These are phyloP conservation scores for Solanum paucissectum DNA, from an alignment of 257 asterid species.

Conservation along the genomic window DNA sequence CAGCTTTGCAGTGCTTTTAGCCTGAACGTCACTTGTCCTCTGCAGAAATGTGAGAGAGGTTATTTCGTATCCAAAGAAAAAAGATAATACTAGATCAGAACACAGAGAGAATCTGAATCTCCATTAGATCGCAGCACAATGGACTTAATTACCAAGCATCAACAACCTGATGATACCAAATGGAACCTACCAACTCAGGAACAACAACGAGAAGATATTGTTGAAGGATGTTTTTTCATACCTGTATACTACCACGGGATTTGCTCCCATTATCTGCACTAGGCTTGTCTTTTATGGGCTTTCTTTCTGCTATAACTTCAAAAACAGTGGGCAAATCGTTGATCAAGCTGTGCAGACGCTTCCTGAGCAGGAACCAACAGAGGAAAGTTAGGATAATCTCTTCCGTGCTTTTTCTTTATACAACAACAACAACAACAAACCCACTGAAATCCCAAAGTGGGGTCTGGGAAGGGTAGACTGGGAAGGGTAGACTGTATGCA, in stretches of 20 bases:
- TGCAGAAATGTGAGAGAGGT: slow-evolving; percentile 10
- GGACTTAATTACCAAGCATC: background rate
- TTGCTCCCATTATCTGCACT: slow-evolving; percentile 80
- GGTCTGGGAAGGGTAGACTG: background rate
- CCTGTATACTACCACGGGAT: slow-evolving; percentile 80
- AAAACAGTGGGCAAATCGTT: slow-evolving; percentile 76
- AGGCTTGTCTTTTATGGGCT: slow-evolving; percentile 63
- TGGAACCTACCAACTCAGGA: background rate
- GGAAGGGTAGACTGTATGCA: background rate
- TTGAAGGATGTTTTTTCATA: background rate
- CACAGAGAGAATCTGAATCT: background rate
- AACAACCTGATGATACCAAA: background rate
- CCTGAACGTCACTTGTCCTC: slow-evolving; percentile 55
- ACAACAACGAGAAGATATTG: background rate
- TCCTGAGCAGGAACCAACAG: slow-evolving; percentile 33
- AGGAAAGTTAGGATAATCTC: background rate
- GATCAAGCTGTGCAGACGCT: slow-evolving; percentile 72
- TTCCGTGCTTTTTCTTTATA: background rate
- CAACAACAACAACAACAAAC: background rate
- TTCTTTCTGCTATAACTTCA: slow-evolving; percentile 73
- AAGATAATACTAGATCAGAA: background rate
- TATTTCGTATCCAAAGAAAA: background rate
- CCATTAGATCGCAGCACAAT: background rate
- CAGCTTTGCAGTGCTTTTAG: slow-evolving; percentile 62
- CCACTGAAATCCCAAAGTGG: background rate